Base-by-base conservation (phyloP, 2,329 filamentous ascomycete species). In the Cercospora janseana region DNA sequence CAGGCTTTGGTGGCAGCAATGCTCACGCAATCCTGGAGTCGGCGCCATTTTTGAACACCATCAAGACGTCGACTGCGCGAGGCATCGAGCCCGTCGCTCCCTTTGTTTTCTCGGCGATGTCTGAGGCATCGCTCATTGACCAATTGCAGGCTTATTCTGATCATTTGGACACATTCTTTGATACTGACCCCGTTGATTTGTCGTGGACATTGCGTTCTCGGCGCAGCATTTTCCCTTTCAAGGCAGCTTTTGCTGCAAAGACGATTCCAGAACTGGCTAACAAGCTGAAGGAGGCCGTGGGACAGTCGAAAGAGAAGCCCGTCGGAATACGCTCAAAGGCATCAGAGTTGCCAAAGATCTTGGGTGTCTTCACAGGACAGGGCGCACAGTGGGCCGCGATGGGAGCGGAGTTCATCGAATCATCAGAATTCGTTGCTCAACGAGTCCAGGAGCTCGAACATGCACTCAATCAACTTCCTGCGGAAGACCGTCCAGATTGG, bases 1-100 rank as follows among this genome's bases (percentile, higher is more conserved):
- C n/a, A n/a, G 47, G 62, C 4, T 61, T 60, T 38, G 61, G 62
- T 5, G 62, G 62, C 10, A 55, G 60, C 13, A 64, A 63, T 27
- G 60, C 55, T 1, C 61, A 63, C 44, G 55, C 51, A 2, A 57
- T 64, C 18, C 20, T 63, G 4, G 59, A 61, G 18, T 52, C 53
- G 12, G 54, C 54, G 7, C 38, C 44, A 13, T 34, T 38, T 12
- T 10, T 50, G 6, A 8, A 15, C 16, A 23, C 20, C 21, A 27
- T 7, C 13, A 1, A 18, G 3, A 9, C 16, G 9, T 13, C 40
- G n/a, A 15, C 34, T 6, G 1, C 28, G 18, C 18, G 9, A 4
- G 6, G n/a, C 8, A 7, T 34, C 9, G 23, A 50, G n/a, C 16
- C 20, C 4, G 27, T 26, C 15, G 29, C 24, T 10, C 10, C 38